phyloP scores from a whole-genome alignment of 2,329 filamentous ascomycete genomes.

The Talaromyces atroroseus region DNA sequence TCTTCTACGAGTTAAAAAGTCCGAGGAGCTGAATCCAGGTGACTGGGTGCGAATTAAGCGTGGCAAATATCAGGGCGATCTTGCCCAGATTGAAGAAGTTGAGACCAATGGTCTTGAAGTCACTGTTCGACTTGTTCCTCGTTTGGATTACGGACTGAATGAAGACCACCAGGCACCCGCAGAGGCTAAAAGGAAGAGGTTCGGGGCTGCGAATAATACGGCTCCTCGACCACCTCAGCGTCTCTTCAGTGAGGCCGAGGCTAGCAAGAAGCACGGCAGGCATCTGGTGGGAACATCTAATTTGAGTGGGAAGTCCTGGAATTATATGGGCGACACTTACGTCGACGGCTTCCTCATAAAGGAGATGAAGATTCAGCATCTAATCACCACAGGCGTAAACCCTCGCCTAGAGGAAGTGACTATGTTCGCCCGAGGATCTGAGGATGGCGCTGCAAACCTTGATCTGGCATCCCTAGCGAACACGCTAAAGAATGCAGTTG shows the following conservation, averaged over 20 bases:
- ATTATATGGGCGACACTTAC: slow-evolving; percentile 82
- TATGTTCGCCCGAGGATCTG: slow-evolving; percentile 80
- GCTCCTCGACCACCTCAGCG: slow-evolving; percentile 74
- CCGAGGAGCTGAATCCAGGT: slow-evolving; percentile 74
- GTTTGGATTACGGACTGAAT: slow-evolving; percentile 83
- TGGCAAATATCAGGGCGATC: slow-evolving; percentile 76
- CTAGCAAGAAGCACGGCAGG: slow-evolving; percentile 75
- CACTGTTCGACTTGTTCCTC: slow-evolving; percentile 78
- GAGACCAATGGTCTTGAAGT: slow-evolving; percentile 90
- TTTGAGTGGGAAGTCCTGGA: slow-evolving; percentile 64
- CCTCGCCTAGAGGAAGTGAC: slow-evolving; percentile 92
- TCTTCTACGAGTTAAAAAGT: slow-evolving; percentile 83
- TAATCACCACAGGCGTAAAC: slow-evolving; percentile 85
- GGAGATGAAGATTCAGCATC: slow-evolving; percentile 81
- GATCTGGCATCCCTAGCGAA: slow-evolving; percentile 87
- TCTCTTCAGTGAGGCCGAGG: slow-evolving; percentile 88
- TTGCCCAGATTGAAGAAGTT: slow-evolving; percentile 87
- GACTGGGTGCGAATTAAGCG: slow-evolving; percentile 87
- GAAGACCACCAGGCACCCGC: slow-evolving; percentile 62
- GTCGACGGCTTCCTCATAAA: slow-evolving; percentile 90
- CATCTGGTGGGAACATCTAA: slow-evolving; percentile 51
- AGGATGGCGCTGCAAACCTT: slow-evolving; percentile 89
- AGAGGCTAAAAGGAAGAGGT: slow-evolving; percentile 75
- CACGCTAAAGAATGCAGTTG: slow-evolving; percentile 77
- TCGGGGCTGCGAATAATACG: slow-evolving; percentile 45